Percentiles rank a stretch among this genome's conserved stretches.
Evolutionary conservation across 164 flowering plant genomes (phyloP).

Genomic region (Piper betle): DNA sequence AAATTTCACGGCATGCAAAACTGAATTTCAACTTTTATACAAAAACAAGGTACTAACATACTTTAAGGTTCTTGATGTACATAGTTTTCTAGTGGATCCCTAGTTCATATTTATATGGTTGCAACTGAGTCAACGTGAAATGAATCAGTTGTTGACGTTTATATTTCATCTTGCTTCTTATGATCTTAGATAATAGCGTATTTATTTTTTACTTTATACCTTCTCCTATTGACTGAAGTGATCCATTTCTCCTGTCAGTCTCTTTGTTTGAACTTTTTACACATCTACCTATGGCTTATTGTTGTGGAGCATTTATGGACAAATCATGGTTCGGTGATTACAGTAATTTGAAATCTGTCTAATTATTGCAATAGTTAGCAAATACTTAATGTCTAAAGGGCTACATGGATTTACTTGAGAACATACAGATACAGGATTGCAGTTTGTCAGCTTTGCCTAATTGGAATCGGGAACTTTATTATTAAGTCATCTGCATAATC

Average conservation of each 20-base stretch:
- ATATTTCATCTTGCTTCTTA: not conserved
- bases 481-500: too few relatives aligned
- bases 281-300: not conserved
- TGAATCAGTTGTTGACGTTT: not conserved
- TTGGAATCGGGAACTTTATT: not conserved
- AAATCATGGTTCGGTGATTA: not conserved
- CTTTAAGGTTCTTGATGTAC: not conserved
- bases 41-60: conserved; percentile 17
- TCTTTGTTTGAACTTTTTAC: not conserved
- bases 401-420: not conserved
- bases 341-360: not conserved
- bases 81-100: not conserved
- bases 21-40: conserved; percentile 19
- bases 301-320: not conserved
- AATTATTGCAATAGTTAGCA: not conserved
- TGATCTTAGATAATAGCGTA: not conserved
- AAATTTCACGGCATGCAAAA: conserved; percentile 42
- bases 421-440: not conserved
- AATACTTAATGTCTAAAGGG: not conserved
- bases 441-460: not conserved
- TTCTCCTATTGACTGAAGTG: too few relatives aligned
- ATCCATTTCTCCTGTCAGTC: not conserved
- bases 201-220: not conserved
- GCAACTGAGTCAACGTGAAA: not conserved
- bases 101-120: not conserved